These are phyloP conservation scores for Skeletonema grethae DNA, from an alignment of 108 stramenopile genomes.

Conservation along the genomic window DNA sequence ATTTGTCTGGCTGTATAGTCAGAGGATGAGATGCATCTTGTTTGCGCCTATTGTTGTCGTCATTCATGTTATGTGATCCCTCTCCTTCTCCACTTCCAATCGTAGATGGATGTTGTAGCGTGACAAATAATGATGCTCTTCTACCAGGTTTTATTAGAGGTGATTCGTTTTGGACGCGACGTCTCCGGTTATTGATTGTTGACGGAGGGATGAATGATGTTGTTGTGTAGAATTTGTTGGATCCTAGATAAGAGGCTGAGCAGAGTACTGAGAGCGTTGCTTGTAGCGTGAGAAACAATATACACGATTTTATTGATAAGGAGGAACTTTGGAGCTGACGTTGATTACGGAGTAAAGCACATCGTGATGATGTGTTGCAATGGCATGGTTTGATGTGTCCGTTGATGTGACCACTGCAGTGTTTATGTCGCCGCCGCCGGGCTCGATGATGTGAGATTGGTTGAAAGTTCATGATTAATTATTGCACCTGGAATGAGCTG, in stretches of 20 bases:
- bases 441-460: neutral
- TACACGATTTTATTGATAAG: neutral
- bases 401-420: neutral
- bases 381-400: neutral
- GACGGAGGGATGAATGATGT: conserved; percentile 7
- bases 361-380: neutral
- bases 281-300: neutral
- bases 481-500: no score
- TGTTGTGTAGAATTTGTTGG: neutral
- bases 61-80: conserved; percentile 6
- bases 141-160: neutral
- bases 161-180: neutral
- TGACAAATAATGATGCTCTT: conserved; percentile 17
- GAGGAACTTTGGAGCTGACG: neutral
- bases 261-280: neutral
- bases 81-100: neutral
- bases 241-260: neutral
- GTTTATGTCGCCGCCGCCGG: neutral
- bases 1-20: conserved; percentile 13
- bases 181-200: conserved; percentile 2
- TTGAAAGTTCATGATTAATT: neutral
- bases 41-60: neutral
- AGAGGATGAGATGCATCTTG: neutral
- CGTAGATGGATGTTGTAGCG: neutral
- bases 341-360: neutral